Evolutionary conservation across 2,329 filamentous ascomycete genomes (phyloP).

Genomic region (Aspergillus carbonarius): DNA sequence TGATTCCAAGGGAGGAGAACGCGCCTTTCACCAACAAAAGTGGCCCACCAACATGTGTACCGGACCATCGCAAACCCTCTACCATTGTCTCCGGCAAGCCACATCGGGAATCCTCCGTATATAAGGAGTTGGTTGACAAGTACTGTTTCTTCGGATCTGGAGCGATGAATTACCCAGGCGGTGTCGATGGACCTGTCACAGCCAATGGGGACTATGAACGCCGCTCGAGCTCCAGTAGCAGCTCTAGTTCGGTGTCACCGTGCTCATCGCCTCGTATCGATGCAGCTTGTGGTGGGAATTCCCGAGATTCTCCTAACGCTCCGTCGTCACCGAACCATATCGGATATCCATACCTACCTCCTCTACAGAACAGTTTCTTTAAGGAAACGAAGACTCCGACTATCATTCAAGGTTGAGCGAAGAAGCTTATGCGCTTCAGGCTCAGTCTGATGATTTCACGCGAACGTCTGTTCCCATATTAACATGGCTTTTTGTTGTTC

Average conservation of each 20-base stretch:
- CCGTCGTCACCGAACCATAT: slow-evolving; percentile 40
- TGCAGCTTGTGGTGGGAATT: slow-evolving; percentile 13
- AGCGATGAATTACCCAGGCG: slow-evolving; percentile 43
- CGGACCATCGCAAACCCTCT: slow-evolving; percentile 48
- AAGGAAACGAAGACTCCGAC: slow-evolving; percentile 49
- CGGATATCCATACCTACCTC: slow-evolving; percentile 44
- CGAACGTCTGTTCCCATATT: neutral
- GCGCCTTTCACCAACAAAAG: slow-evolving; percentile 21
- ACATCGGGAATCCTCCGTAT: slow-evolving; percentile 79
- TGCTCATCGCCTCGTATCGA: slow-evolving; percentile 26
- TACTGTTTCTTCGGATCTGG: slow-evolving; percentile 82
- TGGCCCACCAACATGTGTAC: slow-evolving; percentile 12
- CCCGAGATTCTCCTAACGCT: slow-evolving; percentile 26
- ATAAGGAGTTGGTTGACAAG: slow-evolving; percentile 96
- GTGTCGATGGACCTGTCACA: neutral
- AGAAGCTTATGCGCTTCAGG: neutral
- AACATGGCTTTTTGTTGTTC: neutral
- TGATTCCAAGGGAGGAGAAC: slow-evolving; percentile 15
- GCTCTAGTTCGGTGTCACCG: slow-evolving; percentile 20
- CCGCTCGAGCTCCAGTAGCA: slow-evolving; percentile 3
- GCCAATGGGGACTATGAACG: neutral
- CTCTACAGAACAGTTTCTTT: slow-evolving; percentile 45
- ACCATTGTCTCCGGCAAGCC: slow-evolving; percentile 62
- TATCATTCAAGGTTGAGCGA: slow-evolving; percentile 35
- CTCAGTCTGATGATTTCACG: neutral